A percentile compares a stretch with the other conserved stretches of the same genome.
These are phyloP conservation scores for Fusarium algeriense DNA, from an alignment of 2,329 filamentous ascomycete genomes.

Conservation along the genomic window DNA sequence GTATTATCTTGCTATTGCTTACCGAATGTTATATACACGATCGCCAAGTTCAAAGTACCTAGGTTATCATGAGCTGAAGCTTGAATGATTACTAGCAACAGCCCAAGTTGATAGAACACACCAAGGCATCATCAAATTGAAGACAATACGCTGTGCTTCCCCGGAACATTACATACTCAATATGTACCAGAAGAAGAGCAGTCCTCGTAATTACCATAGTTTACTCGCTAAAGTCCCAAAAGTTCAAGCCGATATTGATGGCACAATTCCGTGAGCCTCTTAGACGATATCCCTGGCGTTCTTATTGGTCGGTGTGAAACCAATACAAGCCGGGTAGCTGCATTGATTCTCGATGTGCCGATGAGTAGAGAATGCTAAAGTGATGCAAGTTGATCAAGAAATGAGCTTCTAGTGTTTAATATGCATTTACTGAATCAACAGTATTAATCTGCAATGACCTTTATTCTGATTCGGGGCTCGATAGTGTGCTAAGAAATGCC, in stretches of 20 bases:
- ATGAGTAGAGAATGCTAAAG: accelerated
- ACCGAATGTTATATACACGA: too few species aligned
- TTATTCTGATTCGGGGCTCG: not conserved
- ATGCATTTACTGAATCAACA: not conserved
- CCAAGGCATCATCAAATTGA: not conserved
- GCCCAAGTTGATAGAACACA: accelerated
- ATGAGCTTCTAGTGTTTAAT: accelerated
- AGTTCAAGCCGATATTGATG: accelerated
- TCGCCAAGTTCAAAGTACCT: too few species aligned
- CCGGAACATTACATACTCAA: too few species aligned
- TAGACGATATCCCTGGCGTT: too few species aligned
- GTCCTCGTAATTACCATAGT: too few species aligned
- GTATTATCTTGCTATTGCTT: too few species aligned
- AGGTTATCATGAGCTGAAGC: too few species aligned
- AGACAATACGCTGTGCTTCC: not conserved
- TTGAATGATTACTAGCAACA: not conserved
- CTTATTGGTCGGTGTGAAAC: not conserved
- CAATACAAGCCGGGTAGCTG: not conserved
- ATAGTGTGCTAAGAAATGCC: not conserved
- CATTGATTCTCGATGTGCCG: not conserved
- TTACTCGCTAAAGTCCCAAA: accelerated
- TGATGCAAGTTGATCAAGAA: accelerated
- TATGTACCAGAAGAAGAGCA: too few species aligned
- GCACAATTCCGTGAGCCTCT: not conserved
- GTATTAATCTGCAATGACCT: not conserved